Percentiles rank a stretch among this genome's conserved stretches.
These are phyloP conservation scores for Coniochaeta pulveracea DNA, from an alignment of 2,329 filamentous ascomycete genomes.

Conservation along the genomic window DNA sequence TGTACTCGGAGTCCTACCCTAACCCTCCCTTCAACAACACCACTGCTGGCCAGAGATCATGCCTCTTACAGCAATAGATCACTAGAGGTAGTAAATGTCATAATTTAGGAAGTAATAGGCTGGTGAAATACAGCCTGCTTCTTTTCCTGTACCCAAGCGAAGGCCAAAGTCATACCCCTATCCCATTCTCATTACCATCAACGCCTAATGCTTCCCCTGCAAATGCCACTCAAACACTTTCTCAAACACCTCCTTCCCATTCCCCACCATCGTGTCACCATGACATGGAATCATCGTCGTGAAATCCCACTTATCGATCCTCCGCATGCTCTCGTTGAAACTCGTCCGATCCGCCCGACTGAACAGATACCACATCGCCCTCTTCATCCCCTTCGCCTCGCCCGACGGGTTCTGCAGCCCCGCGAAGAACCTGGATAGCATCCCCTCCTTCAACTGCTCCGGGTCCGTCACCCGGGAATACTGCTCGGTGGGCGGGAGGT, in stretches of 20 bases:
- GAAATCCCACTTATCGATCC: constrained; percentile 75
- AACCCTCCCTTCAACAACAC: too few species aligned
- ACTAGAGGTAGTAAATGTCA: too few species aligned
- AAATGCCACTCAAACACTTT: constrained; percentile 80
- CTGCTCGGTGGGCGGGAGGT: constrained; percentile 79
- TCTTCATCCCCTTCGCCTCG: constrained; percentile 61
- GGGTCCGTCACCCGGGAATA: constrained; percentile 50
- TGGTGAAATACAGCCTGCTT: too few species aligned
- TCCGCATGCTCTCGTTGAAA: constrained; percentile 57
- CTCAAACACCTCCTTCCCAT: constrained; percentile 61
- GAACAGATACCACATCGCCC: constrained; percentile 70
- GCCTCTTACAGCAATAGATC: too few species aligned
- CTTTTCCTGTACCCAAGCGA: too few species aligned
- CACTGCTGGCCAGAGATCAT: too few species aligned
- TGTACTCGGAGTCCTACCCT: neutral
- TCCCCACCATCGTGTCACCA: constrained; percentile 71
- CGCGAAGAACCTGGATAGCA: constrained; percentile 31
- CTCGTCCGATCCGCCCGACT: constrained; percentile 48
- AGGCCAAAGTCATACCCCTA: too few species aligned
- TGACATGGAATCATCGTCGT: constrained; percentile 82
- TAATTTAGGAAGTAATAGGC: too few species aligned
- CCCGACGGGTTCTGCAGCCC: constrained; percentile 51
- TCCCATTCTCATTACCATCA: too few species aligned
- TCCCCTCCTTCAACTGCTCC: constrained; percentile 20
- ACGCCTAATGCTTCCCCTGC: constrained; percentile 17